Evolutionary conservation across 768 basidiomycete genomes (phyloP).

Genomic region (Hygrocybe coccinea): DNA sequence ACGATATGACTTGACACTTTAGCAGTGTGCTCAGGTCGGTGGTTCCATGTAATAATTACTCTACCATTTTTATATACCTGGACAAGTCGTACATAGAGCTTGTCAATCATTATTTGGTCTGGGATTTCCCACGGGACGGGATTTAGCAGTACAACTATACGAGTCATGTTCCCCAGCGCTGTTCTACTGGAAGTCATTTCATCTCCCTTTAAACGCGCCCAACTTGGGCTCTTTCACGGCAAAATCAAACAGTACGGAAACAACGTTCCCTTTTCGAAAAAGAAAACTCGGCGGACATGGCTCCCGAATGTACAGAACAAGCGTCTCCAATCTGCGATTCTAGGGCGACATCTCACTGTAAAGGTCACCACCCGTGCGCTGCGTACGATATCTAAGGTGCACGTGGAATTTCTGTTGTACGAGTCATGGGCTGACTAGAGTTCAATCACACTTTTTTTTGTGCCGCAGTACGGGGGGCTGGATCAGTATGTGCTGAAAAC

Average conservation of each 20-base stretch:
- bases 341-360: constrained; percentile 54
- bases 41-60: too few relatives aligned
- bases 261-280: constrained; percentile 83
- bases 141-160: too few relatives aligned
- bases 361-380: constrained; percentile 75
- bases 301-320: constrained; percentile 83
- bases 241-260: constrained; percentile 78
- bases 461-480: constrained; percentile 56
- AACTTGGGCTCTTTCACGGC: constrained; percentile 79
- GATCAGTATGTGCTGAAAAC: constrained; percentile 62
- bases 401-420: constrained; percentile 10
- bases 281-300: constrained; percentile 86
- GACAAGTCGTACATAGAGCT: too few relatives aligned
- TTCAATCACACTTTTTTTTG: too few relatives aligned
- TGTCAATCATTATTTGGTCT: too few relatives aligned
- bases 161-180: constrained; percentile 1
- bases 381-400: constrained; percentile 79
- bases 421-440: background rate
- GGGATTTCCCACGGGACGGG: too few relatives aligned
- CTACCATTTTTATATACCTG: too few relatives aligned
- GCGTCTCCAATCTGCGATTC: constrained; percentile 60
- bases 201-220: constrained; percentile 74
- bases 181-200: constrained; percentile 30
- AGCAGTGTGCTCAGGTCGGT: too few relatives aligned
- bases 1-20: background rate